phyloP scores from a whole-genome alignment of 202 grass and related monocot species.

The Panicum virgatum region DNA sequence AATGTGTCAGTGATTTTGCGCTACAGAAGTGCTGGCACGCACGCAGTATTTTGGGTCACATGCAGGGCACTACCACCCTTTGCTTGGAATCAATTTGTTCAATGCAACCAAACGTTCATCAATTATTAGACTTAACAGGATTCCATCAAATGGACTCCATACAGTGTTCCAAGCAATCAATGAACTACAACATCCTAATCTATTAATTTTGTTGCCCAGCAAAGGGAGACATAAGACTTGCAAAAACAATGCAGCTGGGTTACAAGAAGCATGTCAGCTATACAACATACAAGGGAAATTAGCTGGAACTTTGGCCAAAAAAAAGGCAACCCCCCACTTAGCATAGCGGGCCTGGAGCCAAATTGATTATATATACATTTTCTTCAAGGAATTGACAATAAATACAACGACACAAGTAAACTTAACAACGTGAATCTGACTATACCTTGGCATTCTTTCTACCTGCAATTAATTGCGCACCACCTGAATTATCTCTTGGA shows the following conservation, averaged over 20 bases:
- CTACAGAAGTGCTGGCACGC: constrained; percentile 8
- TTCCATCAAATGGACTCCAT: constrained; percentile 50
- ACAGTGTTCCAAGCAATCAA: constrained; percentile 51
- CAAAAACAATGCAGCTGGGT: constrained; percentile 37
- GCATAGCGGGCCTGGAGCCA: background rate
- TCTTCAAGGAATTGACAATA: constrained; percentile 13
- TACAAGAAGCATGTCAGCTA: constrained; percentile 27
- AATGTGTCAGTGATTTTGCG: constrained; percentile 26
- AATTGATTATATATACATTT: background rate
- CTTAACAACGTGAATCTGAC: background rate
- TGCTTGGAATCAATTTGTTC: constrained; percentile 34
- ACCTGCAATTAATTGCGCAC: constrained; percentile 48
- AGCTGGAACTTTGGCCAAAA: background rate
- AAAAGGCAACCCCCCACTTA: background rate
- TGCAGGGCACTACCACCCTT: constrained; percentile 44
- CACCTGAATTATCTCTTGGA: constrained; percentile 60
- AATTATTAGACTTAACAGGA: constrained; percentile 46
- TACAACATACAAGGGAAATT: constrained; percentile 1
- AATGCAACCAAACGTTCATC: constrained; percentile 39
- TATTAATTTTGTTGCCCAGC: constrained; percentile 16
- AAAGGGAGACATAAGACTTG: constrained; percentile 5
- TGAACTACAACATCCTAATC: constrained; percentile 32
- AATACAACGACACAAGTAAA: constrained; percentile 26
- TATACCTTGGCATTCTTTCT: constrained; percentile 49
- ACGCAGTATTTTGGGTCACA: constrained; percentile 46